Base-by-base conservation (phyloP, 2,329 filamentous ascomycete species). In the Trichophyton benhamiae region DNA sequence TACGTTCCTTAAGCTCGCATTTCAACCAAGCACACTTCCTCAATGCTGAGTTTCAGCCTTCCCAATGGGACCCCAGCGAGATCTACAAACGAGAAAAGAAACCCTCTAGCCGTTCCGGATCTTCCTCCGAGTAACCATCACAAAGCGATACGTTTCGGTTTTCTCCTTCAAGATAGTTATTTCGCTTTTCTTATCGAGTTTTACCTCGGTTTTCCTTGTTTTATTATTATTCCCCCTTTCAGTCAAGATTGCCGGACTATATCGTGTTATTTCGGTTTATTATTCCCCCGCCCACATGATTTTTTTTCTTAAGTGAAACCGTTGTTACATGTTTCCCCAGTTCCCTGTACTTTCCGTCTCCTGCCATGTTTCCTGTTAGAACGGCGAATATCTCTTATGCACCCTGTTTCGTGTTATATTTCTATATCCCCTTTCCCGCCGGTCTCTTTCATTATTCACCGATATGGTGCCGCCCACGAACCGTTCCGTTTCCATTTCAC, bases 11-110 rank as follows among this genome's bases (percentile, higher is more conserved):
- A 46, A 78, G 76, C 63, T 77, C 75, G 9, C 72, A 75, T 7
- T 73, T 75, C 69, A 76, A 77, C 64, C 73, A 76, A 64, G 74
- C 76, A 52, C 74, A 79, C 67, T 78, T 78, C 66, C 72, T 75
- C 60, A 75, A 79, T 63, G 68, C 73, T 36, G 70, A 78, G 60
- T 77, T 79, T 61, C 71, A 79, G 63, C 76, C 76, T 13, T 73
- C 75, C 38, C 75, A 77, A 62, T 78, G 73, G 72, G 73, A 73
- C 46, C 75, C 75, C n/a, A 70, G 69, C 57, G 73, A 77, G 17
- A 70, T 68, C 60, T 67, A 71, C 59, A 71, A 70, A 67, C 57
- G 27, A 33, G 49, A 53, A 30, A 53, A 53, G 49, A 53, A 53
- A 9, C 22, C 49, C 22, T 53, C 49, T 11, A 53, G 49, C 11